Conservation (phyloP, 169 alveolate species). For the Eimeria praecox region DNA sequence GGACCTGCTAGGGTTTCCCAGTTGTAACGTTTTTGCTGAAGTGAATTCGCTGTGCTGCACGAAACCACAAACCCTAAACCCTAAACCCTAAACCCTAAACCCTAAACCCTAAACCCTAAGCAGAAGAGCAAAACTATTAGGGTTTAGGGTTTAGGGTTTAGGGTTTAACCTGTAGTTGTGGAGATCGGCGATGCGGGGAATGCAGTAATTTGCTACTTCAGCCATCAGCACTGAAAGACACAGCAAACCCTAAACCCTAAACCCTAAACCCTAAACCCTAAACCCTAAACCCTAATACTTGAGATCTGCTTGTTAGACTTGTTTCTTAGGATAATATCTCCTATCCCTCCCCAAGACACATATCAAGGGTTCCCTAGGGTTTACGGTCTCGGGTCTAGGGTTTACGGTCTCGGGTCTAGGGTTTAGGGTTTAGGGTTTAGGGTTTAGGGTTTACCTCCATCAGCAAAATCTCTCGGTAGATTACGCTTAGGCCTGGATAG, state of each 20-base stretch:
- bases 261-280: slow-evolving; percentile 63
- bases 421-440: slow-evolving; percentile 1
- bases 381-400: not conserved
- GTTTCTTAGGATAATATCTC: not conserved
- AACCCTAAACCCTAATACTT: not conserved
- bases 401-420: slow-evolving; percentile 23
- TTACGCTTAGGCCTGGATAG: slow-evolving; percentile 92
- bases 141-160: slow-evolving; percentile 6
- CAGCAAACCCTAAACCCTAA: slow-evolving; percentile 55
- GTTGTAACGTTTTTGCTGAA: slow-evolving; percentile 88
- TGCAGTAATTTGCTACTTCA: slow-evolving; percentile 90
- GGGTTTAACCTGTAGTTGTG: slow-evolving; percentile 90
- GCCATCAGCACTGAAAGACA: slow-evolving; percentile 90
- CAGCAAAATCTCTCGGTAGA: slow-evolving; percentile 93
- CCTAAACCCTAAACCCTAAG: not conserved
- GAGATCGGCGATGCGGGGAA: slow-evolving; percentile 91
- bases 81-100: slow-evolving; percentile 11
- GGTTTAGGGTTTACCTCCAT: slow-evolving; percentile 85
- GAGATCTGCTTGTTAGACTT: not conserved
- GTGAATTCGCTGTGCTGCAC: slow-evolving; percentile 88
- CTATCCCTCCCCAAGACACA: not conserved
- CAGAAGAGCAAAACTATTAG: not conserved
- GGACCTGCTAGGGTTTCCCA: slow-evolving; percentile 92
- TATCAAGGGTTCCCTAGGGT: slow-evolving; percentile 31
- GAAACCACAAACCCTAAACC: slow-evolving; percentile 19